Evolutionary conservation across 805 yeast species (phyloP), one percentile per base, ranked within the genome.

Genomic region (Myxozyma neglecta): DNA sequence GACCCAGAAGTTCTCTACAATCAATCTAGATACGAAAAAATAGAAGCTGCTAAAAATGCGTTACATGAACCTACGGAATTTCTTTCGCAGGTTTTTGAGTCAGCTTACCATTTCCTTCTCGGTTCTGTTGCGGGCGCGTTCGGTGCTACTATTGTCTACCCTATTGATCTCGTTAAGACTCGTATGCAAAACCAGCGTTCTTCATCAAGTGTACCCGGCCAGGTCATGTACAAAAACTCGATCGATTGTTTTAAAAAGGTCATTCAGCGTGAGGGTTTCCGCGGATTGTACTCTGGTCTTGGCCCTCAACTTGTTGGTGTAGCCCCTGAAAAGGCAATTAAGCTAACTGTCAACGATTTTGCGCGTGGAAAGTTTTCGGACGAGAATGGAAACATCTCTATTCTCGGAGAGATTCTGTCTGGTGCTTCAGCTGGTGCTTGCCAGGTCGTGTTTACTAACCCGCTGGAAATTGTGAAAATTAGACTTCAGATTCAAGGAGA

Each of bases 101-200:
- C 96, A 8, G 81, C 87, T 59, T 90, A 92, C 76, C 90, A 96
- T 61, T 93, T 93, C 75, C 77, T 88, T 36, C 79, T 93, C 61
- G 99, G 99, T 16, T 90, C 97, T 3, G 81, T 92, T 54, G 98
- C 99, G 37, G 99, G 99, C 61, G 94, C 97, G 69, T 85, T 93
- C 75, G 99, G 99, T 65, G 97, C 99, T n/a, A 90, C 97, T 6
- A 89, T 88, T 14, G 99, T 93, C 48, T 93, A 93, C 74, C 99
- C 99, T 37, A 94, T 94, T 68, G 99, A 93, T 76, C 80, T 94
- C 73, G 91, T 93, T 67, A 93, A 93, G 77, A 93, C 99, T 5
- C 85, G 98, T 75, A 90, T 93, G 96, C 99, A 93, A 77, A 96
- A 96, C 64, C 98, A 93, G 78, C 84, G 90, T 67, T 84, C 85